These are phyloP conservation scores for Ogataea wickerhamii DNA, from an alignment of 805 yeast species.

Conservation along the genomic window DNA sequence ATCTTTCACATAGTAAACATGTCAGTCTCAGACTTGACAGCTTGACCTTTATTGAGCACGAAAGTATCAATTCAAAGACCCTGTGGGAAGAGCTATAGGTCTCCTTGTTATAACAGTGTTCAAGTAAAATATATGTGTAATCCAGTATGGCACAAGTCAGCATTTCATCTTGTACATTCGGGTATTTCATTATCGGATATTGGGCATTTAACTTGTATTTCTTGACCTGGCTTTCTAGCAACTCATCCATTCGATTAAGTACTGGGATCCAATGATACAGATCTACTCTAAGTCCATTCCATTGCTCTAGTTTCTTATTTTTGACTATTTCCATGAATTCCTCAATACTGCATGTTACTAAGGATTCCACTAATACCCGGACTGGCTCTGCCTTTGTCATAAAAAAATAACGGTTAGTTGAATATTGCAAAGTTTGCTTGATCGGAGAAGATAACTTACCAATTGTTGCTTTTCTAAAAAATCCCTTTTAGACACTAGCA, in stretches of 20 bases:
- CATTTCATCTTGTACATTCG: constrained; percentile 44
- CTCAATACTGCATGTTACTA: constrained; percentile 17
- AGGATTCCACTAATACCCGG: constrained; percentile 13
- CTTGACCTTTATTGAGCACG: constrained; percentile 58
- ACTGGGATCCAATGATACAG: constrained; percentile 74
- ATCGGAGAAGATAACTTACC: constrained; percentile 1
- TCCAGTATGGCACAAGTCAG: constrained; percentile 50
- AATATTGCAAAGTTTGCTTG: no score
- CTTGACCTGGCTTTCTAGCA: constrained; percentile 51
- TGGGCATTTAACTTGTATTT: constrained; percentile 51
- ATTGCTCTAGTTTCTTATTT: constrained; percentile 20
- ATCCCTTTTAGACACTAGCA: constrained; percentile 17
- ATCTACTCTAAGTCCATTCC: constrained; percentile 40
- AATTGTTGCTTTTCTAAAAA: constrained; percentile 18
- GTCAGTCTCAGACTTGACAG: constrained; percentile 50
- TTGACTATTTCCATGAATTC: constrained; percentile 20
- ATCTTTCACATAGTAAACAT: constrained; percentile 60
- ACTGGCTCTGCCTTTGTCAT: constrained; percentile 15
- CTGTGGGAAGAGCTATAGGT: constrained; percentile 66
- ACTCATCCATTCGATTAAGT: constrained; percentile 68
- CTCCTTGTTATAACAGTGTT: constrained; percentile 63
- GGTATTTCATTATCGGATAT: constrained; percentile 42
- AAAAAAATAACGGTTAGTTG: no score
- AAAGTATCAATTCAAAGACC: constrained; percentile 53
- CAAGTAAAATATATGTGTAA: constrained; percentile 61